Conservation (phyloP, 2,329 filamentous ascomycete species). For the Neonectria punicea region DNA sequence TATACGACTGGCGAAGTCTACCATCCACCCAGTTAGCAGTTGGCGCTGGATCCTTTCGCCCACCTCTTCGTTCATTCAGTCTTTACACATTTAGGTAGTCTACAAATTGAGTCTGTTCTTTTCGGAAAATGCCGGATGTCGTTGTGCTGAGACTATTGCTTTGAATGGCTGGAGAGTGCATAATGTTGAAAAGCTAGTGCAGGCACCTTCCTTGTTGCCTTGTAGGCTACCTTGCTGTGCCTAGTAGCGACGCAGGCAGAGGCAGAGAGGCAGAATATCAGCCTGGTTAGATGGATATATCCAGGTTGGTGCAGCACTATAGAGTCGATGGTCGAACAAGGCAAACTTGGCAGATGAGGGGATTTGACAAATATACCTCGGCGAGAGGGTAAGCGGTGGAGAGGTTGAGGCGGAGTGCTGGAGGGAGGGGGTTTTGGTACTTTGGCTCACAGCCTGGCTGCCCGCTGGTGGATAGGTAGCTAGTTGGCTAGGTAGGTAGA, state of each 20-base stretch:
- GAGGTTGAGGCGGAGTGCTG: constrained; percentile 12
- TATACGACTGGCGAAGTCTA: constrained; percentile 15
- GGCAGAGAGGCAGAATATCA: constrained; percentile 1
- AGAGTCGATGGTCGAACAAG: background rate
- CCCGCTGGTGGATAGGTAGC: too few species aligned
- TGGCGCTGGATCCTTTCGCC: constrained; percentile 14
- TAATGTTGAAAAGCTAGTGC: background rate
- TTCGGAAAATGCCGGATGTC: constrained; percentile 1
- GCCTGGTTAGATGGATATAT: background rate
- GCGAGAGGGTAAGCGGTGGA: constrained; percentile 5
- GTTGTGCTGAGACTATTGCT: background rate
- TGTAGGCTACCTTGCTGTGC: background rate
- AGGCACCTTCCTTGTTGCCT: background rate
- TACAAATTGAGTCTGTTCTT: constrained; percentile 39
- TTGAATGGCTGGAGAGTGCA: background rate
- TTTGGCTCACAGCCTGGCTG: too few species aligned
- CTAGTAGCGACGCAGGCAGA: background rate
- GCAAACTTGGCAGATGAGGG: background rate
- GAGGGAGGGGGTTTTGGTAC: background rate
- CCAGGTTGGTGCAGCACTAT: background rate
- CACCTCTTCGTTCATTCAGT: constrained; percentile 29
- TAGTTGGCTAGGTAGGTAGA: too few species aligned
- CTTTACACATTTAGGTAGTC: constrained; percentile 39
- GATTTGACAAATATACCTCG: background rate
- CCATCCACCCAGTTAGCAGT: constrained; percentile 12